Conservation (phyloP, 1,284 basidiomycete species). For the Ceratobasidium sp. region DNA sequence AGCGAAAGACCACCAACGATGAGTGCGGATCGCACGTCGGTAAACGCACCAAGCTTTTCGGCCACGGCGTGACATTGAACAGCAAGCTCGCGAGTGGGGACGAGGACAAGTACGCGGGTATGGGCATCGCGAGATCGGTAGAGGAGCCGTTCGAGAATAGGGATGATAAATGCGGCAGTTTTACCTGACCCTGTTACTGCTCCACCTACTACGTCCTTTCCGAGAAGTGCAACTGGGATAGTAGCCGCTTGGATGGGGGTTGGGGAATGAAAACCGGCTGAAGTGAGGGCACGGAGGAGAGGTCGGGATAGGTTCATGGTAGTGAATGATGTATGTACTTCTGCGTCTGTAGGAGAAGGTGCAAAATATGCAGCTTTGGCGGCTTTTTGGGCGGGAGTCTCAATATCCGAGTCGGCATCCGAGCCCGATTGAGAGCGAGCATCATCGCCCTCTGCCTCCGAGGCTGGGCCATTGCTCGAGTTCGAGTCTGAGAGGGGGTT, state of each 20-base stretch:
- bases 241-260: slow-evolving; percentile 95
- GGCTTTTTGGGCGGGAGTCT: slow-evolving; percentile 73
- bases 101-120: slow-evolving; percentile 91
- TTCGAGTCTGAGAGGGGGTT: slow-evolving; percentile 45
- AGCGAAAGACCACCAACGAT: slow-evolving; percentile 90
- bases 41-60: slow-evolving; percentile 79
- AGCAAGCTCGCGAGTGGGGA: slow-evolving; percentile 91
- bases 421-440: slow-evolving; percentile 46
- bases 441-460: slow-evolving; percentile 46
- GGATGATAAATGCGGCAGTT: slow-evolving; percentile 94
- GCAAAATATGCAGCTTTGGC: slow-evolving; percentile 88
- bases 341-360: slow-evolving; percentile 54
- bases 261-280: slow-evolving; percentile 80
- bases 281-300: slow-evolving; percentile 81
- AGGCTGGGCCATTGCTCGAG: slow-evolving; percentile 24
- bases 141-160: slow-evolving; percentile 87
- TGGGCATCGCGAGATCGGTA: slow-evolving; percentile 88
- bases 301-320: slow-evolving; percentile 89
- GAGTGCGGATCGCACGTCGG: slow-evolving; percentile 86
- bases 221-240: slow-evolving; percentile 89
- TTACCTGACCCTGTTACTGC: slow-evolving; percentile 97
- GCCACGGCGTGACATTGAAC: slow-evolving; percentile 94
- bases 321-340: slow-evolving; percentile 69
- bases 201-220: slow-evolving; percentile 92
- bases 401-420: slow-evolving; percentile 61